Percentiles rank a stretch among this genome's conserved stretches.
Conservation (phyloP, 2,329 filamentous ascomycete genomes). For the Biscogniauxia mediterranea region DNA sequence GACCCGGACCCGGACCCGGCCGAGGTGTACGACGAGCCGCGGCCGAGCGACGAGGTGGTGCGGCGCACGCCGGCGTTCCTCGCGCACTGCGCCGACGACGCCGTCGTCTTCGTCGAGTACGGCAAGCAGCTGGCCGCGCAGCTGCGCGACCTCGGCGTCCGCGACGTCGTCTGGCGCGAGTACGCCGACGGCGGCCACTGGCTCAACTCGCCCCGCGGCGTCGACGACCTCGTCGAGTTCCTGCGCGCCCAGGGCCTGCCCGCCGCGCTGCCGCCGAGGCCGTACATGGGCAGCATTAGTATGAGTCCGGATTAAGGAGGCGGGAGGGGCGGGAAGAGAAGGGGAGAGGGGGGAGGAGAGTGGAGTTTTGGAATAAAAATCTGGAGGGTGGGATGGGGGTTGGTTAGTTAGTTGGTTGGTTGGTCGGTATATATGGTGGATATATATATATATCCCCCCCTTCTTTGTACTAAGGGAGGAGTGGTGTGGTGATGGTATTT, state of each 20-base stretch:
- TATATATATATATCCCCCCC: too few relatives aligned
- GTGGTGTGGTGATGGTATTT: too few relatives aligned
- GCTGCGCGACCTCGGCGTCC: constrained; percentile 37
- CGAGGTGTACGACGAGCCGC: constrained; percentile 10
- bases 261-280: not conserved
- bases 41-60: constrained; percentile 32
- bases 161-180: constrained; percentile 38
- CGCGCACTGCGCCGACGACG: constrained; percentile 45
- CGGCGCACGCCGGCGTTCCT: constrained; percentile 43
- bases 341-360: too few relatives aligned
- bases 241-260: constrained; percentile 26
- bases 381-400: too few relatives aligned
- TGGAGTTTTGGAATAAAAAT: too few relatives aligned
- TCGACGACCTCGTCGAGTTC: constrained; percentile 41
- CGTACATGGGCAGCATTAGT: not conserved
- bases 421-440: not conserved
- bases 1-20: too few relatives aligned
- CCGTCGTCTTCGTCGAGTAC: constrained; percentile 38
- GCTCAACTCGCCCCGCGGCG: constrained; percentile 42
- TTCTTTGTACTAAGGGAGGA: too few relatives aligned
- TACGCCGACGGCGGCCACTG: constrained; percentile 44
- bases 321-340: too few relatives aligned
- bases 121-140: constrained; percentile 37
- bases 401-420: not conserved
- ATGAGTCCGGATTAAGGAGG: not conserved